These are phyloP conservation scores for Lentinula lateritia DNA, from an alignment of 768 basidiomycete species.

Conservation along the genomic window DNA sequence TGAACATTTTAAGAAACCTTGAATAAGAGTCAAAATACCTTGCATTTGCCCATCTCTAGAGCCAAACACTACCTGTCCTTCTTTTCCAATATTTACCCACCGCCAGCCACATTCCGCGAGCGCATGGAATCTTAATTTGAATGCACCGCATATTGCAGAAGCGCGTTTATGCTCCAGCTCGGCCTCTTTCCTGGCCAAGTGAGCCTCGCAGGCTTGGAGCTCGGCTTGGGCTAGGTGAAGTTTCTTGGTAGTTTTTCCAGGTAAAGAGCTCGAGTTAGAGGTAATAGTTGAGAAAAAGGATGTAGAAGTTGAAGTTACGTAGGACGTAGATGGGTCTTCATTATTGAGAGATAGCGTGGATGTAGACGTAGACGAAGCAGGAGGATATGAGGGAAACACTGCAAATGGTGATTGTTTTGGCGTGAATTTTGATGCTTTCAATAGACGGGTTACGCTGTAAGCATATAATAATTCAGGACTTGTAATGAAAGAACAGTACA, in stretches of 20 bases:
- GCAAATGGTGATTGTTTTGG: slow-evolving; percentile 33
- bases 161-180: slow-evolving; percentile 50
- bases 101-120: slow-evolving; percentile 64
- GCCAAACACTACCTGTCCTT: slow-evolving; percentile 40
- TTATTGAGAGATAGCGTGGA: slow-evolving; percentile 36
- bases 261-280: not conserved
- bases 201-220: slow-evolving; percentile 77
- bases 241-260: slow-evolving; percentile 29
- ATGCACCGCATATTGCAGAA: slow-evolving; percentile 55
- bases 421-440: slow-evolving; percentile 64
- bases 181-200: slow-evolving; percentile 63
- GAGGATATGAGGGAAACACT: slow-evolving; percentile 21
- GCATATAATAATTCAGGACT: too few relatives aligned
- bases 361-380: slow-evolving; percentile 25
- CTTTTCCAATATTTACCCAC: slow-evolving; percentile 65
- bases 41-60: not conserved
- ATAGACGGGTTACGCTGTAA: slow-evolving; percentile 66
- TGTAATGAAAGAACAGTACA: not conserved
- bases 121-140: slow-evolving; percentile 57
- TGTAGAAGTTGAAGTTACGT: not conserved
- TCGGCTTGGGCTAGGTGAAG: slow-evolving; percentile 66
- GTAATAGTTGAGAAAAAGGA: not conserved
- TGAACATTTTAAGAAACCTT: not conserved
- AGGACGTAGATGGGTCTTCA: slow-evolving; percentile 6
- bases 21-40: not conserved